Evolutionary conservation across 2,329 filamentous ascomycete species (phyloP).

Genomic region (Ceratocystis cacaofunesta): DNA sequence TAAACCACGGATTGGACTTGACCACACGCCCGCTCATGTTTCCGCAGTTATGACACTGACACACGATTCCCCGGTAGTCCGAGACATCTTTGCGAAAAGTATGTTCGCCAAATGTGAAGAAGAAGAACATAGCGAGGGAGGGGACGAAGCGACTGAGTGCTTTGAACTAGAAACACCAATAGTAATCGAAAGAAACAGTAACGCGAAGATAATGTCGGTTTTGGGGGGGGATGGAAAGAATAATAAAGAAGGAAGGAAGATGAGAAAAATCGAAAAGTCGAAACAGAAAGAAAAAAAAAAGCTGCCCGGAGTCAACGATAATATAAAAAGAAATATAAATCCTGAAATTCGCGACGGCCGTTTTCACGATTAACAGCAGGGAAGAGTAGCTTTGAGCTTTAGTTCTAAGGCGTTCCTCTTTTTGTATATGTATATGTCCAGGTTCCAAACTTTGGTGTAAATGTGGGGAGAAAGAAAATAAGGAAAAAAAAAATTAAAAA

Average conservation of each 20-base stretch:
- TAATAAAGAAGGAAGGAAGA: neutral
- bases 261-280: neutral
- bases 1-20: constrained; percentile 59
- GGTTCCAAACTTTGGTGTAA: neutral
- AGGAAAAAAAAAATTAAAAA: neutral
- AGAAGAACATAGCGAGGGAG: constrained; percentile 38
- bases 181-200: neutral
- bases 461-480: neutral
- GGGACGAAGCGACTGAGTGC: neutral
- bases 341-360: neutral
- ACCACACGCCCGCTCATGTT: constrained; percentile 46
- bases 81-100: constrained; percentile 44
- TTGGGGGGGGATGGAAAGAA: neutral
- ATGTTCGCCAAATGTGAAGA: constrained; percentile 47
- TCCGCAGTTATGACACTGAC: constrained; percentile 52
- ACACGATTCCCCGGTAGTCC: constrained; percentile 46
- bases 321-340: neutral
- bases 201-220: neutral
- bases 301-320: neutral
- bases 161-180: neutral
- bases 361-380: neutral
- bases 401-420: neutral
- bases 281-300: neutral
- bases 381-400: constrained; percentile 1
- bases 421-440: neutral